Base-by-base conservation (phyloP, 495 filamentous ascomycete genomes). In the Penicillium macrosclerotiorum region DNA sequence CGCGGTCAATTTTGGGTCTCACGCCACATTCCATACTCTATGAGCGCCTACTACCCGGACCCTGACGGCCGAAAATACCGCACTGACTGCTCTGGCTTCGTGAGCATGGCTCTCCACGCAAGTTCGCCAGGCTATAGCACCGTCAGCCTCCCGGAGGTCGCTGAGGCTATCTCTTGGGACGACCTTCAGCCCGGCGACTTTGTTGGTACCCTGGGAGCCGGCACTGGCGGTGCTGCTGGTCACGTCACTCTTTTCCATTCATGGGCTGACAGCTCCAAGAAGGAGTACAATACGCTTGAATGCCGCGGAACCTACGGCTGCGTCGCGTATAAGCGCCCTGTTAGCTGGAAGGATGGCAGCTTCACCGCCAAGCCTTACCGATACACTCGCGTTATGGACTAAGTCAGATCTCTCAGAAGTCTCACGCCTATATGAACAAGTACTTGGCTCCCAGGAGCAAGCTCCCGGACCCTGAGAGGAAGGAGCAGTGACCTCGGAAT, bases 221-320 rank as follows among this genome's bases (percentile, higher is more conserved):
- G 47, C 13, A 51, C 47, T 45, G 47, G 47, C 8, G 47, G 47
- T 51, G 47, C 47, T 45, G 40, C 34, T 40, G 47, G 47, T 5
- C 47, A 51, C 3, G 47, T 51, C 23, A 51, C 47, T 45, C 47
- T 51, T 19, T 51, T 51, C 34, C 37, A 45, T 25, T 51, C 47
- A 4, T 51, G 47, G 47, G 47, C 41, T 26, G 47, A 51, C 20
- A 51, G 41, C 26, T 45, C 47, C 22, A 45, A 51, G 41, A 51
- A 51, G 47, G 47, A 51, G 17, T 51, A 51, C 41, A 51, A 51
- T 26, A 51, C 47, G 14, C 47, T 51, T 35, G 47, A 51, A 41
- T 51, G 47, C 29, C 47, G 41, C 2, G 47, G 47, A 20, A 51
- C 47, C 27, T 51, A 51, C 29, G 47, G 47, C 14, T 51, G 47